phyloP scores from a whole-genome alignment of 306 rosid genomes.

The Trifolium pratense region DNA sequence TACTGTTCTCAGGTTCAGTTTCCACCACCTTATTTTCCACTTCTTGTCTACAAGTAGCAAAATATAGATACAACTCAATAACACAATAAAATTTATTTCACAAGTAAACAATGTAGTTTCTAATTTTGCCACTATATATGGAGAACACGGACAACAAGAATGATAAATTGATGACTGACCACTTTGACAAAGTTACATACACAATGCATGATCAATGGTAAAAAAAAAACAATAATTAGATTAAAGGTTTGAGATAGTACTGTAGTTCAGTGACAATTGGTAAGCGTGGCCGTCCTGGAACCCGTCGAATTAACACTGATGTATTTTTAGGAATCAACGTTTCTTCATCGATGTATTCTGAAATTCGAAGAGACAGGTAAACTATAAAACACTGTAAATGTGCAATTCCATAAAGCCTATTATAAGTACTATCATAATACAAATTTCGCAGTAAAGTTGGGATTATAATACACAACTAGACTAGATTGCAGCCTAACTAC shows the following conservation, averaged over 20 bases:
- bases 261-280: slow-evolving; percentile 89
- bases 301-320: slow-evolving; percentile 96
- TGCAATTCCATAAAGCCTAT: slow-evolving; percentile 39
- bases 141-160: slow-evolving; percentile 33
- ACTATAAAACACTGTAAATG: slow-evolving; percentile 62
- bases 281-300: slow-evolving; percentile 96
- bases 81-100: slow-evolving; percentile 37
- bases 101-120: slow-evolving; percentile 12
- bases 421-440: slow-evolving; percentile 27
- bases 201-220: slow-evolving; percentile 41
- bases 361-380: slow-evolving; percentile 75
- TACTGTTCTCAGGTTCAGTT: slow-evolving; percentile 60
- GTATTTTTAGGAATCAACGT: slow-evolving; percentile 99
- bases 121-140: slow-evolving; percentile 13
- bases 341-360: slow-evolving; percentile 98
- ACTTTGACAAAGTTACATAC: slow-evolving; percentile 12
- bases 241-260: slow-evolving; percentile 80
- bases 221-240: slow-evolving; percentile 47
- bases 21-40: slow-evolving; percentile 65
- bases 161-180: slow-evolving; percentile 13
- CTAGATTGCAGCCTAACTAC: slow-evolving; percentile 43
- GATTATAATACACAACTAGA: slow-evolving; percentile 36
- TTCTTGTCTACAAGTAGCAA: slow-evolving; percentile 64
- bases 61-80: slow-evolving; percentile 36
- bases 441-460: slow-evolving; percentile 40